phyloP scores from a whole-genome alignment of 2,329 filamentous ascomycete genomes.

The Fusarium burgessii region DNA sequence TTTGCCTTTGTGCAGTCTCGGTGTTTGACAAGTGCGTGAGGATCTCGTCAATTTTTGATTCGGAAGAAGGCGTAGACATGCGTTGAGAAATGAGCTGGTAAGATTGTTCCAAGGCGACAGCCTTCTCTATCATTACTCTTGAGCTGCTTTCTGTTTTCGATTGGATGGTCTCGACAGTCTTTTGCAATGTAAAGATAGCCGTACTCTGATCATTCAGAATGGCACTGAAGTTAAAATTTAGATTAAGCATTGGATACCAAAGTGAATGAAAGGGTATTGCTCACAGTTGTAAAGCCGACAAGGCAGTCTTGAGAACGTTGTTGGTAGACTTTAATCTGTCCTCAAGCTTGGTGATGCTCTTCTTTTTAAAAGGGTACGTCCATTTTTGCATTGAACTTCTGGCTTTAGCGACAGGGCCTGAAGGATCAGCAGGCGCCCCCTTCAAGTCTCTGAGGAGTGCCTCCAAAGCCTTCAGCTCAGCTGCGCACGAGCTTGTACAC shows the following conservation, averaged over 20 bases:
- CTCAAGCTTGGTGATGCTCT: not conserved
- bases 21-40: accelerated
- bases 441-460: accelerated
- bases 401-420: accelerated
- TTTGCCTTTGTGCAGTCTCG: not conserved
- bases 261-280: accelerated
- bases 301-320: accelerated
- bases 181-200: accelerated
- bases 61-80: not conserved
- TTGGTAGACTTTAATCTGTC: not conserved
- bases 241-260: accelerated
- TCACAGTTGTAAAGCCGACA: accelerated
- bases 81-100: not conserved
- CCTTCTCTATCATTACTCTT: no score
- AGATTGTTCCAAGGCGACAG: no score
- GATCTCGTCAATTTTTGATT: not conserved
- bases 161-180: not conserved
- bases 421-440: accelerated
- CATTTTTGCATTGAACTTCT: accelerated
- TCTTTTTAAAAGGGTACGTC: not conserved
- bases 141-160: no score
- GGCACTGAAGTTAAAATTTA: not conserved
- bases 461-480: not conserved
- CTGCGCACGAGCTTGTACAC: accelerated
- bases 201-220: not conserved